Conservation (phyloP, 2,329 filamentous ascomycete genomes). For the Botrytis elliptica region DNA sequence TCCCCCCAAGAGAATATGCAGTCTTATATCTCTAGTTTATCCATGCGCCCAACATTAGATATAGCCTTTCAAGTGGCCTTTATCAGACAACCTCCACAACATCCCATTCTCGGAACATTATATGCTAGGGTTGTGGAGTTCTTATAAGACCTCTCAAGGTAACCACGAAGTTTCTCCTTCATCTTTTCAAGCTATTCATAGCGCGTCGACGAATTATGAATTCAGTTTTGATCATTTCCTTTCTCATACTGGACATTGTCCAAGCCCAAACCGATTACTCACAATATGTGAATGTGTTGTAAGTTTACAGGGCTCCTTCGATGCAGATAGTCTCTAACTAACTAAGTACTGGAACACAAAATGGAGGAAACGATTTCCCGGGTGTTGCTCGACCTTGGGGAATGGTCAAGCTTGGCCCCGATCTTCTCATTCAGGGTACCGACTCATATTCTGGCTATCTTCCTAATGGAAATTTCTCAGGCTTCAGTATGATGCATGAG, state of each 20-base stretch:
- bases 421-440: constrained; percentile 45
- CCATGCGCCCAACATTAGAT: background rate
- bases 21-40: background rate
- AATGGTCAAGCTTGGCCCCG: constrained; percentile 45
- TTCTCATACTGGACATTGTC: background rate
- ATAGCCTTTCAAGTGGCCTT: background rate
- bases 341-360: constrained; percentile 41
- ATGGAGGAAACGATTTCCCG: constrained; percentile 47
- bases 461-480: constrained; percentile 52
- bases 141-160: background rate
- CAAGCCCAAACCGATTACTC: constrained; percentile 27
- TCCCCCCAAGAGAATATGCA: background rate
- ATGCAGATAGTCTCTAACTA: constrained; percentile 1
- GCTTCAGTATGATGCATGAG: constrained; percentile 64
- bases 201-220: background rate
- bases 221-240: background rate
- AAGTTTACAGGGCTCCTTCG: constrained; percentile 4
- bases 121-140: background rate
- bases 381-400: constrained; percentile 47
- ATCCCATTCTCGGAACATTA: background rate
- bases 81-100: background rate
- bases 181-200: background rate
- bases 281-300: constrained; percentile 36
- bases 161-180: background rate
- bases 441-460: constrained; percentile 56